These are phyloP conservation scores for Hymenoscyphus infarciens DNA, from an alignment of 2,329 filamentous ascomycete genomes.

Conservation along the genomic window DNA sequence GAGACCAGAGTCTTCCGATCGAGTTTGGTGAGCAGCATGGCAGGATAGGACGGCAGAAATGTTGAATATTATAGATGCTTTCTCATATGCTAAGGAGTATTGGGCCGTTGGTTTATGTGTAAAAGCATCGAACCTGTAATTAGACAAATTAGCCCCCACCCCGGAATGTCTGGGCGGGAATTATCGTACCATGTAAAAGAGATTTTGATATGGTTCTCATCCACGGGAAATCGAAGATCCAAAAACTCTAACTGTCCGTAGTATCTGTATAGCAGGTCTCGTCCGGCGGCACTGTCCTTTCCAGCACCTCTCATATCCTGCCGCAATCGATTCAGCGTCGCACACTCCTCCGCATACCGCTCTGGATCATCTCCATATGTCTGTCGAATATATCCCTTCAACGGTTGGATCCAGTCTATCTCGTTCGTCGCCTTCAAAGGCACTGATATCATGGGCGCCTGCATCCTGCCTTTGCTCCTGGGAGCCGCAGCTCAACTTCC, in stretches of 20 bases:
- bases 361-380: slow-evolving; percentile 97
- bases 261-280: slow-evolving; percentile 93
- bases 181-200: slow-evolving; percentile 85
- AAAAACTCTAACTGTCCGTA: slow-evolving; percentile 95
- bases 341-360: slow-evolving; percentile 91
- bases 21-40: slow-evolving; percentile 88
- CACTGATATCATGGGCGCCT: slow-evolving; percentile 92
- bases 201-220: slow-evolving; percentile 99
- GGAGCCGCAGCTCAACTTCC: slow-evolving; percentile 37
- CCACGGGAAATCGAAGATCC: slow-evolving; percentile 91
- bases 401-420: slow-evolving; percentile 92
- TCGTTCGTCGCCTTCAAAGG: slow-evolving; percentile 93
- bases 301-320: slow-evolving; percentile 98
- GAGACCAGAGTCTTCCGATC: slow-evolving; percentile 85
- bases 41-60: slow-evolving; percentile 96
- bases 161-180: not conserved
- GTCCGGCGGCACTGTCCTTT: slow-evolving; percentile 89
- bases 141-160: slow-evolving; percentile 17
- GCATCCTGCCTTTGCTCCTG: slow-evolving; percentile 49
- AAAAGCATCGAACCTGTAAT: slow-evolving; percentile 91
- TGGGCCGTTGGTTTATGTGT: slow-evolving; percentile 97
- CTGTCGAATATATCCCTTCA: slow-evolving; percentile 89
- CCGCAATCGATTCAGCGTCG: slow-evolving; percentile 85
- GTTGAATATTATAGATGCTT: slow-evolving; percentile 99
- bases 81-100: slow-evolving; percentile 95